Evolutionary conservation across 2,329 filamentous ascomycete species (phyloP).

Genomic region (Trichophyton mentagrophytes): DNA sequence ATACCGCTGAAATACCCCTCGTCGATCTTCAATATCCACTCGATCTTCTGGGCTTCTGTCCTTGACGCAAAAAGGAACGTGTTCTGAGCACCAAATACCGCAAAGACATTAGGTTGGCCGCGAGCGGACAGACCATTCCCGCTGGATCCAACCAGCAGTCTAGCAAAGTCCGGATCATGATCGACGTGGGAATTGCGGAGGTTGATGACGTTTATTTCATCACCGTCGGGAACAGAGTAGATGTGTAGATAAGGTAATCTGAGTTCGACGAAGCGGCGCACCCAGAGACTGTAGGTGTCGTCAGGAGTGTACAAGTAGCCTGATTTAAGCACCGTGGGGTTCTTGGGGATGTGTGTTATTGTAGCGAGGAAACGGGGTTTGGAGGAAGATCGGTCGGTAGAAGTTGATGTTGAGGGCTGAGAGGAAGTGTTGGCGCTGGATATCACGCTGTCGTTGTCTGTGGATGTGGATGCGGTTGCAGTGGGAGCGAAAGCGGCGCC

Average conservation of each 20-base stretch:
- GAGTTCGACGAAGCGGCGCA: constrained; percentile 85
- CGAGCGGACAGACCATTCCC: constrained; percentile 25
- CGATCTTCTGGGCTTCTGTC: constrained; percentile 82
- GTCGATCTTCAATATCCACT: constrained; percentile 94
- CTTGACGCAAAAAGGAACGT: constrained; percentile 88
- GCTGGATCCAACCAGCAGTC: constrained; percentile 48
- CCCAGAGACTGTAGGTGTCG: constrained; percentile 65
- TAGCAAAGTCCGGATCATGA: constrained; percentile 75
- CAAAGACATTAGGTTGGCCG: constrained; percentile 64
- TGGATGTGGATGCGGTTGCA: background rate
- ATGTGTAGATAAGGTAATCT: constrained; percentile 84
- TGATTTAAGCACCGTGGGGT: constrained; percentile 66
- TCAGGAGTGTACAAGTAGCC: constrained; percentile 81
- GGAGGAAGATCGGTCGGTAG: constrained; percentile 5
- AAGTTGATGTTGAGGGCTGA: constrained; percentile 18
- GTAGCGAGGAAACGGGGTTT: constrained; percentile 59
- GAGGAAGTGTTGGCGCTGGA: constrained; percentile 13
- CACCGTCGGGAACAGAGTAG: constrained; percentile 70
- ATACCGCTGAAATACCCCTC: constrained; percentile 51
- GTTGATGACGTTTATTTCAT: constrained; percentile 82
- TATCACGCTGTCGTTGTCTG: constrained; percentile 2
- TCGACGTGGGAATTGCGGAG: constrained; percentile 83
- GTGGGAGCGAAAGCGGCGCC: constrained; percentile 23
- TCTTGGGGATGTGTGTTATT: constrained; percentile 67
- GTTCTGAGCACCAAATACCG: constrained; percentile 85